Conservation (phyloP, 306 rosid species). For the Castanospermum australe region DNA sequence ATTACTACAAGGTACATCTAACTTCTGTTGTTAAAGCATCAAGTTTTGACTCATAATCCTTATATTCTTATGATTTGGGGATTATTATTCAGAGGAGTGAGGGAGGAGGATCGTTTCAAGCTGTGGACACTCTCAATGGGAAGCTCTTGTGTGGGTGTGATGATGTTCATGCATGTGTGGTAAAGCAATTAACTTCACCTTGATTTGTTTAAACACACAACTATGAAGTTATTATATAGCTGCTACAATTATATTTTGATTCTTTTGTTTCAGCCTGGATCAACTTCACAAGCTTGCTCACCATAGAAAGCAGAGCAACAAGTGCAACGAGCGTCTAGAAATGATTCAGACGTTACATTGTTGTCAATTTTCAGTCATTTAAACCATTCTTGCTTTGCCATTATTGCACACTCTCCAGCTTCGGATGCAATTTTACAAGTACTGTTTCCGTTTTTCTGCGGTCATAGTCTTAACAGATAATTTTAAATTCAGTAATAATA, state of each 20-base stretch:
- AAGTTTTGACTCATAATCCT: neutral
- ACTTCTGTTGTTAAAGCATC: neutral
- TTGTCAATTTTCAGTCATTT: neutral
- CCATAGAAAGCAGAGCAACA: neutral
- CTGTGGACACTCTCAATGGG: constrained; percentile 74
- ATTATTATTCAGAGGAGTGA: constrained; percentile 63
- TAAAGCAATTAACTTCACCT: constrained; percentile 22
- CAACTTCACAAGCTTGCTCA: constrained; percentile 46
- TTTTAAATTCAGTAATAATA: too few relatives aligned
- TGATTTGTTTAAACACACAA: neutral
- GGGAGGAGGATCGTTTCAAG: constrained; percentile 87
- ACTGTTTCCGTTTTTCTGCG: neutral
- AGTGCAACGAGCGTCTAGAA: neutral
- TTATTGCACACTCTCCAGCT: neutral
- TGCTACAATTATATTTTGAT: neutral
- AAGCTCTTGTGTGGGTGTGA: constrained; percentile 68
- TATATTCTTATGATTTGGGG: neutral
- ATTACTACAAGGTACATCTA: constrained; percentile 68
- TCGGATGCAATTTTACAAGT: neutral
- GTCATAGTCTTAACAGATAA: too few relatives aligned
- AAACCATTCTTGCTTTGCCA: neutral
- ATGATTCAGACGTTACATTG: neutral
- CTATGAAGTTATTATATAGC: neutral
- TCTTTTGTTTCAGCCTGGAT: constrained; percentile 46
- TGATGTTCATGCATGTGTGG: constrained; percentile 69